phyloP scores from a whole-genome alignment of 768 basidiomycete species.

The Candolleomyces aberdarensis region DNA sequence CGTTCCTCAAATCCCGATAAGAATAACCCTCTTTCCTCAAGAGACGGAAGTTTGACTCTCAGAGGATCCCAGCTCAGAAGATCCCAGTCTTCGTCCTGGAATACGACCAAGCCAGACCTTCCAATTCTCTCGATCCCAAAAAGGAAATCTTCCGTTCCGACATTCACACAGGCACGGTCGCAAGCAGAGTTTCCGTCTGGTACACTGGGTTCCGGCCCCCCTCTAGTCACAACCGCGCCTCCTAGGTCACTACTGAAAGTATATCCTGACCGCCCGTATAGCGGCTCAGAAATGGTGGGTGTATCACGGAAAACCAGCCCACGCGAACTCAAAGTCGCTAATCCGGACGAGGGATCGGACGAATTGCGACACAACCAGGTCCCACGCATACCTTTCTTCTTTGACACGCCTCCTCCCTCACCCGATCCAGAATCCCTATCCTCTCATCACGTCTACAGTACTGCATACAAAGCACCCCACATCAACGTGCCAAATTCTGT shows the following conservation, averaged over 20 bases:
- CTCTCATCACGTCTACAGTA: neutral
- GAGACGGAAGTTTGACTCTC: too few species aligned
- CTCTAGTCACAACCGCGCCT: conserved; percentile 4
- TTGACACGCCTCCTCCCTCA: conserved; percentile 6
- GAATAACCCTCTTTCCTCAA: too few species aligned
- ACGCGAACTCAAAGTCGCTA: neutral
- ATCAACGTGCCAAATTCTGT: neutral
- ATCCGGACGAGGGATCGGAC: conserved; percentile 2
- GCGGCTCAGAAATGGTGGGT: neutral
- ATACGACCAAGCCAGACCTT: too few species aligned
- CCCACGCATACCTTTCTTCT: neutral
- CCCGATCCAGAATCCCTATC: neutral
- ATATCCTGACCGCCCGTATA: neutral
- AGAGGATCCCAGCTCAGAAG: too few species aligned
- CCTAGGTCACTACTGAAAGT: neutral
- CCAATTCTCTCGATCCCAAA: too few species aligned
- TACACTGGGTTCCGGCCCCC: neutral
- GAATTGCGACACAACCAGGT: neutral
- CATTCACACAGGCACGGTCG: neutral
- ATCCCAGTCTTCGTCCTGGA: too few species aligned
- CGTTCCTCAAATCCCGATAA: too few species aligned
- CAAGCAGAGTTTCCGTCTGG: neutral
- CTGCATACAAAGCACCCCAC: neutral
- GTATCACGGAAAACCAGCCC: neutral
- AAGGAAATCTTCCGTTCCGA: neutral